Percentiles rank a stretch among this genome's conserved stretches.
Evolutionary conservation across 768 basidiomycete species (phyloP).

Genomic region (Serendipita sp.): DNA sequence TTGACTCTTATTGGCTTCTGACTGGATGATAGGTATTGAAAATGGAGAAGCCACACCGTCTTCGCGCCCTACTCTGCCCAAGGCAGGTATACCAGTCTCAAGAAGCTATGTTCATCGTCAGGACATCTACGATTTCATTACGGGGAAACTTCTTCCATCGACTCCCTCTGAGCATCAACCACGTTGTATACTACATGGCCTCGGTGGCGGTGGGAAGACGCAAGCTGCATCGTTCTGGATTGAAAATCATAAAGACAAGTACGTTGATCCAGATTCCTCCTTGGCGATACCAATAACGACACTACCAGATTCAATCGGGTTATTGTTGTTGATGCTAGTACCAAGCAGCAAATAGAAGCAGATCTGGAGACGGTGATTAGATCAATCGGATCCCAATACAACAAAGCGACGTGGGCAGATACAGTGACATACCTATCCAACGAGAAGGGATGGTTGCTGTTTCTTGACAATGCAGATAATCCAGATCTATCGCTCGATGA

Average conservation of each 20-base stretch:
- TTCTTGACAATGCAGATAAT: background rate
- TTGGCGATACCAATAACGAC: background rate
- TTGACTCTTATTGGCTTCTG: background rate
- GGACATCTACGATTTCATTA: background rate
- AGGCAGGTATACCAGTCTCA: background rate
- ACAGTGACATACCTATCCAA: background rate
- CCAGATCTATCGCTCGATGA: background rate
- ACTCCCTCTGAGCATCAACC: background rate
- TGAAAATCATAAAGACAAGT: background rate
- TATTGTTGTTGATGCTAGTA: background rate
- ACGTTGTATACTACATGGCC: background rate
- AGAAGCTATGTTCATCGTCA: background rate
- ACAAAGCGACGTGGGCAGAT: background rate
- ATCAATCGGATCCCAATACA: background rate
- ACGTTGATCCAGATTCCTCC: background rate
- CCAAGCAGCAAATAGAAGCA: background rate
- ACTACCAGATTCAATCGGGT: background rate
- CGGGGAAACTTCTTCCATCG: background rate
- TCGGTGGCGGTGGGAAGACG: background rate
- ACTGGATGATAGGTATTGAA: background rate
- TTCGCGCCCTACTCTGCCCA: background rate
- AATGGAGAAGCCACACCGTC: background rate
- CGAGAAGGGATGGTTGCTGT: background rate
- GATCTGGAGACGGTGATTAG: background rate
- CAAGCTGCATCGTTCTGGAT: background rate